Conservation (phyloP, 1,284 basidiomycete species). For the Boletus semigastroideus region DNA sequence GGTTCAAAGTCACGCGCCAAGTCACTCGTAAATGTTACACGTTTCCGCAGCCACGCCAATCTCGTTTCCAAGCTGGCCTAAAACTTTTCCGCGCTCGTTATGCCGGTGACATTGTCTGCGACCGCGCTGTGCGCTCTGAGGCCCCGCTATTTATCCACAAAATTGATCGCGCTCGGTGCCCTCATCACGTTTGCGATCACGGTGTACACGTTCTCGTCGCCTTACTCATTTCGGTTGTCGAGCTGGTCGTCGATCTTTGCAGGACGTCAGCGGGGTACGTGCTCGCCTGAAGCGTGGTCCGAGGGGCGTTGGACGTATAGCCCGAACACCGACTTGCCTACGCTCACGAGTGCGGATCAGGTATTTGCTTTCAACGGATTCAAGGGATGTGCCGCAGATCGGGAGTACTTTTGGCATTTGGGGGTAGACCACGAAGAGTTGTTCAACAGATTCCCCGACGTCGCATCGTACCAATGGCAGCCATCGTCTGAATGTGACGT, state of each 20-base stretch:
- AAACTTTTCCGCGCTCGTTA: not conserved
- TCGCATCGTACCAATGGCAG: conserved; percentile 51
- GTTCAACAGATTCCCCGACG: conserved; percentile 52
- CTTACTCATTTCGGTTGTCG: conserved; percentile 11
- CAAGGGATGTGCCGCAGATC: conserved; percentile 57
- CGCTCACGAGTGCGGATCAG: conserved; percentile 41
- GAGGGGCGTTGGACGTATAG: conserved; percentile 43
- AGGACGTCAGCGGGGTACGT: conserved; percentile 20
- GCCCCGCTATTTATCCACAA: conserved; percentile 24
- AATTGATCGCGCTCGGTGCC: conserved; percentile 20
- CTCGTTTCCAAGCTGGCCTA: not conserved
- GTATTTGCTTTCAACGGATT: conserved; percentile 52
- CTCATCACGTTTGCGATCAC: conserved; percentile 22
- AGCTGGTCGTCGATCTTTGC: conserved; percentile 29
- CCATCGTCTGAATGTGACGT: conserved; percentile 45
- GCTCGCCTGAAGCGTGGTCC: conserved; percentile 45
- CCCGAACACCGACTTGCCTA: conserved; percentile 35
- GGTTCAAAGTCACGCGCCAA: too few relatives aligned
- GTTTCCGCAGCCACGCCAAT: not conserved
- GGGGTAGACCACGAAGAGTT: conserved; percentile 46
- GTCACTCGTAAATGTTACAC: not conserved
- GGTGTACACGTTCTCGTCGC: conserved; percentile 27
- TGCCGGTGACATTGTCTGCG: conserved; percentile 3
- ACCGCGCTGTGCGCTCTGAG: conserved; percentile 13
- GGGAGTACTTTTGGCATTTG: conserved; percentile 64